Percentiles rank a stretch among this genome's conserved stretches.
phyloP scores from a whole-genome alignment of 805 yeast genomes.

The Sugiyamaella chiloensis region DNA sequence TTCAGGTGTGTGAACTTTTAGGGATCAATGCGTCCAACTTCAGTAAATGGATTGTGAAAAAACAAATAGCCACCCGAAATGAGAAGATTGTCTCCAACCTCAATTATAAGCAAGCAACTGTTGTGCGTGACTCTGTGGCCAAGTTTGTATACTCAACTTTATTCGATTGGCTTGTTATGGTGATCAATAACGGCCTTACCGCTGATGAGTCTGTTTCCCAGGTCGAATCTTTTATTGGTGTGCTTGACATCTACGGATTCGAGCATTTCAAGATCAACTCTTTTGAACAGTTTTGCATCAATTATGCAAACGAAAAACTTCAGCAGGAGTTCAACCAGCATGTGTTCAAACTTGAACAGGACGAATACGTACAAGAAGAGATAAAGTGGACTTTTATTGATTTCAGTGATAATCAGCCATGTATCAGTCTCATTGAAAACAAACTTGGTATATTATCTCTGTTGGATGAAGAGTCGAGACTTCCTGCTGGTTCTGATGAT shows the following conservation, averaged over 20 bases:
- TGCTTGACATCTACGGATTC: conserved; percentile 94
- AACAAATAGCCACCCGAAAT: conserved; percentile 86
- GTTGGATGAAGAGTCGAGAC: conserved; percentile 90
- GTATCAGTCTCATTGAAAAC: conserved; percentile 87
- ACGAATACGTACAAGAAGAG: conserved; percentile 86
- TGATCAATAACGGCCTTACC: conserved; percentile 78
- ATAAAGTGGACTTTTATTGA: conserved; percentile 97
- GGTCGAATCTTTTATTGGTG: conserved; percentile 82
- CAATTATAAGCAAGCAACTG: conserved; percentile 77
- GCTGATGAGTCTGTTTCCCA: conserved; percentile 61
- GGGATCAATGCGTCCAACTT: conserved; percentile 72
- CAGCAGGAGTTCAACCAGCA: conserved; percentile 98
- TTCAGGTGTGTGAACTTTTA: conserved; percentile 76
- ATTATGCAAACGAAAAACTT: conserved; percentile 92
- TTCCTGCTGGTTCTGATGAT: conserved; percentile 91
- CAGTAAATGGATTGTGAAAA: conserved; percentile 89
- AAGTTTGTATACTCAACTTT: conserved; percentile 88
- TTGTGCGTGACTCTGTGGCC: conserved; percentile 95
- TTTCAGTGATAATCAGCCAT: conserved; percentile 94
- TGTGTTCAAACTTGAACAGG: conserved; percentile 95
- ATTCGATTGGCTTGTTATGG: conserved; percentile 91
- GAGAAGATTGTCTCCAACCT: conserved; percentile 87
- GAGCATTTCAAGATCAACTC: conserved; percentile 94
- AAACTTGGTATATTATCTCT: conserved; percentile 83
- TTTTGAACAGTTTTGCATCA: conserved; percentile 95